Conservation (phyloP, 2,329 filamentous ascomycete species). For the Alternaria ethzedia region DNA sequence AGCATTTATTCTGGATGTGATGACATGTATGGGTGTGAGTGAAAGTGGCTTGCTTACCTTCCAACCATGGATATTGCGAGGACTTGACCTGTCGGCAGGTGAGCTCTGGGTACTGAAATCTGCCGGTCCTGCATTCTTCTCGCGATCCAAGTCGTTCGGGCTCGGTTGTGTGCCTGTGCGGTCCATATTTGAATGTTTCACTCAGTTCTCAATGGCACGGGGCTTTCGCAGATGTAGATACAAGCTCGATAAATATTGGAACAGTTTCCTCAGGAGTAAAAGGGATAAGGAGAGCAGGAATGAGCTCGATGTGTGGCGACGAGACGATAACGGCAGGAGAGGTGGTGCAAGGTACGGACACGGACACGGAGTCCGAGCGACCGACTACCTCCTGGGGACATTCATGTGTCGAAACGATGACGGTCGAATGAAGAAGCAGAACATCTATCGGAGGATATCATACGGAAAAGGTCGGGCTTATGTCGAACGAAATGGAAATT, state of each 20-base stretch:
- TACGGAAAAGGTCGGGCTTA: neutral
- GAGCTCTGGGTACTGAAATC: neutral
- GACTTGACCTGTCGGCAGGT: neutral
- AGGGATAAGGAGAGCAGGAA: neutral
- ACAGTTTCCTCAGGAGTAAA: neutral
- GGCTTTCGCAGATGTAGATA: neutral
- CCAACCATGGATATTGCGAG: neutral
- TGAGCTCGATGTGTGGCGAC: neutral
- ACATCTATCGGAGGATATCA: fast-evolving
- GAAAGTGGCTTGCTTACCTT: neutral
- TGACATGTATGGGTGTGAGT: fast-evolving
- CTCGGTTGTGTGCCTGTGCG: neutral
- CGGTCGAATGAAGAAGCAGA: neutral
- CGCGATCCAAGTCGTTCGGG: neutral
- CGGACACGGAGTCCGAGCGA: neutral
- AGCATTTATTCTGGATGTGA: fast-evolving
- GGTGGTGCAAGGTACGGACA: neutral
- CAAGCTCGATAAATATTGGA: neutral
- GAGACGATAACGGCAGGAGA: neutral
- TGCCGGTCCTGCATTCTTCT: neutral
- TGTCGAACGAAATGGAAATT: neutral
- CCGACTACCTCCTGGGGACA: neutral
- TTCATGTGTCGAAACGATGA: neutral
- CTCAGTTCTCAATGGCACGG: neutral
- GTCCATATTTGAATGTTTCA: neutral